A percentile compares a stretch with the other conserved stretches of the same genome.
Conservation (phyloP, 2,329 filamentous ascomycete species). For the Neonectria neomacrospora region DNA sequence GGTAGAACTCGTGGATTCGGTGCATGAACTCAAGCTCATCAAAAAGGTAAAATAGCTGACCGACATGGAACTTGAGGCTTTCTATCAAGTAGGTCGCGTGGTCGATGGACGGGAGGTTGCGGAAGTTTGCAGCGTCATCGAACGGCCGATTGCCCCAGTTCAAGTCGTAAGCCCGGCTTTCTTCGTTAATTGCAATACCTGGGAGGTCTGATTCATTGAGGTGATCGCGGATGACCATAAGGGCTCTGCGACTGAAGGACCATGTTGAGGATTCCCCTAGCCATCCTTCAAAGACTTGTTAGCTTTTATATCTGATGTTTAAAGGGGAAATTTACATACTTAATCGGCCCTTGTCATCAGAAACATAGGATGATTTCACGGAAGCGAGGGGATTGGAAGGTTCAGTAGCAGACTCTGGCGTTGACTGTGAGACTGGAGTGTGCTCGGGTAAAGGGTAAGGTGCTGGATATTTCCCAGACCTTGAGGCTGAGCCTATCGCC, state of each 20-base stretch:
- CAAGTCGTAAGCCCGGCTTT: constrained; percentile 22
- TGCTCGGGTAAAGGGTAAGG: constrained; percentile 1
- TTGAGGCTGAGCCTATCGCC: neutral
- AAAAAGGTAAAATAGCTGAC: constrained; percentile 20
- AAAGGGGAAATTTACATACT: neutral
- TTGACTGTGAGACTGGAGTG: constrained; percentile 17
- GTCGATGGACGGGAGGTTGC: constrained; percentile 13
- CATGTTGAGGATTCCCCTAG: constrained; percentile 25
- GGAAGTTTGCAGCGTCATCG: constrained; percentile 2
- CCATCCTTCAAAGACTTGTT: constrained; percentile 13
- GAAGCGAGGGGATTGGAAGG: constrained; percentile 25
- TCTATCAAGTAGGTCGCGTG: constrained; percentile 21
- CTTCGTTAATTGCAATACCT: constrained; percentile 18
- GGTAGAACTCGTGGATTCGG: constrained; percentile 7
- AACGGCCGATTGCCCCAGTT: constrained; percentile 11
- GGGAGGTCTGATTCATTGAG: constrained; percentile 19
- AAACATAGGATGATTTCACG: constrained; percentile 17
- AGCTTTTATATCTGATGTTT: neutral
- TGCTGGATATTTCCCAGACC: neutral
- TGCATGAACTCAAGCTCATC: constrained; percentile 15
- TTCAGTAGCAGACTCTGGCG: constrained; percentile 15
- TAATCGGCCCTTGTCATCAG: constrained; percentile 17
- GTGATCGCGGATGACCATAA: constrained; percentile 18
- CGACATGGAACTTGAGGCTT: constrained; percentile 22
- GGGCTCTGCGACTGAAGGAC: constrained; percentile 25